A percentile compares a stretch with the other conserved stretches of the same genome.
Evolutionary conservation across 2,329 filamentous ascomycete genomes (phyloP).

Genomic region (Penicillium polonicum): DNA sequence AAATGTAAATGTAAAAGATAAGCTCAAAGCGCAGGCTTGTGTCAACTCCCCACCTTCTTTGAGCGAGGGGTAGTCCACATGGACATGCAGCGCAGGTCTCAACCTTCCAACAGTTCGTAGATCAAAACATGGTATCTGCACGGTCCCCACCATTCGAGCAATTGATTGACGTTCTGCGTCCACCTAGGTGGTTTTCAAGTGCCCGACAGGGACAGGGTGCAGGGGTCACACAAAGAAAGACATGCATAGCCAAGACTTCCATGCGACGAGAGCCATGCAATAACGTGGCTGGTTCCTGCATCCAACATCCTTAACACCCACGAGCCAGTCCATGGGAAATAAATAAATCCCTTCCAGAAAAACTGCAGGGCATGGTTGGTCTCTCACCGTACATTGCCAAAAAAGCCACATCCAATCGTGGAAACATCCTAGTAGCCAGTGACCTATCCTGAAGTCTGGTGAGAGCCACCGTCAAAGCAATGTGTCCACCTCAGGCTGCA

Average conservation of each 20-base stretch:
- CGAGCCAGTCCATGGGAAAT: not conserved
- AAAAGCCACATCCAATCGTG: slow-evolving; percentile 1
- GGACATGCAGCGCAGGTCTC: not conserved
- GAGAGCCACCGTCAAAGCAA: not conserved
- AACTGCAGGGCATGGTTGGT: slow-evolving; percentile 1
- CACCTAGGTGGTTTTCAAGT: not conserved
- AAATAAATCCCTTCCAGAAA: not conserved
- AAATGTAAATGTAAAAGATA: slow-evolving; percentile 5
- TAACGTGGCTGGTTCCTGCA: slow-evolving; percentile 26
- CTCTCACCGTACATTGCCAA: not conserved
- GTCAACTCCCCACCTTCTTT: not conserved
- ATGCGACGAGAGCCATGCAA: not conserved
- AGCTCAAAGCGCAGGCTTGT: slow-evolving; percentile 8
- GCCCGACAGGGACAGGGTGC: not conserved
- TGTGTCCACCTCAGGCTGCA: not conserved
- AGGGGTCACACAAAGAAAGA: slow-evolving; percentile 4
- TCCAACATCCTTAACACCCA: not conserved
- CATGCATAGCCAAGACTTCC: slow-evolving; percentile 6
- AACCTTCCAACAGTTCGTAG: not conserved
- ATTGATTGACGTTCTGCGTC: not conserved
- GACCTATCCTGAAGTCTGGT: not conserved
- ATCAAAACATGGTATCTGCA: slow-evolving; percentile 4
- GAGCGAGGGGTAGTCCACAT: not conserved
- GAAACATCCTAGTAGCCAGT: not conserved
- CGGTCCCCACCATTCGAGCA: not conserved